Base-by-base conservation (phyloP, 768 basidiomycete genomes). In the Suillus placidus region DNA sequence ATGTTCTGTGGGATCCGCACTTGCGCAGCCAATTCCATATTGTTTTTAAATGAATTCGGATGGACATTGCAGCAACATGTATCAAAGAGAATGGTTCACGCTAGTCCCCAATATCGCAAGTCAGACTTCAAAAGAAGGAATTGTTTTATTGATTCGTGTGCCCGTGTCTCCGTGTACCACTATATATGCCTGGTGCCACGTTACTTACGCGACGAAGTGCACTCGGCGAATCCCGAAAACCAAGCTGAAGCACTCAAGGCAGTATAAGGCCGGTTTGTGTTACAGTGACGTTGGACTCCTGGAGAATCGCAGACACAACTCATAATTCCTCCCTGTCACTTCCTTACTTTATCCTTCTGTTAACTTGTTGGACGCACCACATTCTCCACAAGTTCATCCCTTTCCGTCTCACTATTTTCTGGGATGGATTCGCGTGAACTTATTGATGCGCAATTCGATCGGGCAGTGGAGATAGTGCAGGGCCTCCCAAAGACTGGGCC, bases 391-490 rank as follows among this genome's bases (percentile, higher is more conserved):
- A 20, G 18, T 6, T 10, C 16, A 40, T 40, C 13, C 63, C 60
- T 37, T 45, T 18, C 20, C 12, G 64, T 64, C 10, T 38, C 38
- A 4, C 23, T 6, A 5, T 26, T 40, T 32, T 35, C 40, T 56
- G 60, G 52, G 67, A 90, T 91, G 90, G 83, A 87, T 63, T 86
- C 89, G 32, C 83, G 80, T 54, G 82, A 85, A 73, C 84, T 89
- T 69, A 89, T 93, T 69, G 89, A 93, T 69, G 85, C 86, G 58
- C 94, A 96, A 77, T 98, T 98, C 78, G 88, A 94, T 80, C 87
- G 95, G 35, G 95, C 96, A 4, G 95, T 98, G 12, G 91, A 96
- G 77, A 97, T 98, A 63, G 90, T 97, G 5, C 96, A 98, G 75
- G 80, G 92, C 65, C 81, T 97, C 38, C 95, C 96, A 1, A 97